Conservation (phyloP, 1,284 basidiomycete genomes). For the Chondrostereum purpureum region DNA sequence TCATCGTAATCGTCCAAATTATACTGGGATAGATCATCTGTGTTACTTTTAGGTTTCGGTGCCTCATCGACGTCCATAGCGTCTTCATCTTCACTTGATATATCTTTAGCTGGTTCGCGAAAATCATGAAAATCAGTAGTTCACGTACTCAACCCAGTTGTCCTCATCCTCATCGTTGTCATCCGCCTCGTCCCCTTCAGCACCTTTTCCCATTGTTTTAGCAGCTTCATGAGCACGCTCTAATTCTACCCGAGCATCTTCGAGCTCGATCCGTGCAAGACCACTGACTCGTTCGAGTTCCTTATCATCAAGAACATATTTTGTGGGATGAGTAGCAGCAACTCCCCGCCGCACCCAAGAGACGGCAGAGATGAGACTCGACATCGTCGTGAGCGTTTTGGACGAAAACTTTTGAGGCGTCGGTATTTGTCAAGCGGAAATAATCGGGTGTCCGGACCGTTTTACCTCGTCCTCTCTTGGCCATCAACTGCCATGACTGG, state of each 20-base stretch:
- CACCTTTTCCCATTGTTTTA: slow-evolving; percentile 59
- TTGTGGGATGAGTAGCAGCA: slow-evolving; percentile 70
- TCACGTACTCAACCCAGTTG: slow-evolving; percentile 80
- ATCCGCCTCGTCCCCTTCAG: slow-evolving; percentile 53
- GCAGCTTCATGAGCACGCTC: slow-evolving; percentile 79
- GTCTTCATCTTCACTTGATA: slow-evolving; percentile 41
- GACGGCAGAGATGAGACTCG: slow-evolving; percentile 61
- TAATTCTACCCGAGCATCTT: slow-evolving; percentile 82
- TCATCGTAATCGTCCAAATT: slow-evolving; percentile 93
- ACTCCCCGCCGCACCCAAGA: slow-evolving; percentile 82
- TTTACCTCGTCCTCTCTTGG: too few relatives aligned
- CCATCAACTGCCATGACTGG: too few relatives aligned
- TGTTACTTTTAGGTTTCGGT: slow-evolving; percentile 33
- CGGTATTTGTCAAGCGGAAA: too few relatives aligned
- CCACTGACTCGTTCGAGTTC: slow-evolving; percentile 89
- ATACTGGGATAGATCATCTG: slow-evolving; percentile 86
- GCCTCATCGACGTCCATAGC: slow-evolving; percentile 63
- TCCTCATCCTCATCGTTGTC: slow-evolving; percentile 51
- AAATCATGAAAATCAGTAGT: slow-evolving; percentile 12
- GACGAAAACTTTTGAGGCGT: too few relatives aligned
- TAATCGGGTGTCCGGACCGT: too few relatives aligned
- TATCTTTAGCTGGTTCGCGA: slow-evolving; percentile 20
- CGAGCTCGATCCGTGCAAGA: slow-evolving; percentile 82
- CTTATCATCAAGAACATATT: slow-evolving; percentile 87
- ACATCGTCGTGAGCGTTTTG: slow-evolving; percentile 40